phyloP scores from a whole-genome alignment of 176 grass and related monocot genomes.

The Eragrostis nindensis region DNA sequence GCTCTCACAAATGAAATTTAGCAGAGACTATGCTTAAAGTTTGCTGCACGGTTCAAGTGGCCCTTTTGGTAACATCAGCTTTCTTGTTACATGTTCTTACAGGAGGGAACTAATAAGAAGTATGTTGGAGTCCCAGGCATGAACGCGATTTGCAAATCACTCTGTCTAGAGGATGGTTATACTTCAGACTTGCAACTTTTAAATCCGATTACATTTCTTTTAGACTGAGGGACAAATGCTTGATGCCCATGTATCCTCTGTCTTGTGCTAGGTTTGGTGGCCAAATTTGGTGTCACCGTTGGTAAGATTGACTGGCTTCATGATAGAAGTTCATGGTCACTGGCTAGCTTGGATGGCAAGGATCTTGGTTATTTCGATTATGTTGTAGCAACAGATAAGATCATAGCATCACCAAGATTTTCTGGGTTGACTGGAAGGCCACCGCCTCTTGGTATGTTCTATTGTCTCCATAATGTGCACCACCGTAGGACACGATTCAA shows the following conservation, averaged over 20 bases:
- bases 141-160: conserved; percentile 93
- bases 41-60: neutral
- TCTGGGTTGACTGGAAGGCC: conserved; percentile 68
- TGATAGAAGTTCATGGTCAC: conserved; percentile 68
- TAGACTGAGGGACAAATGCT: neutral
- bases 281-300: conserved; percentile 85
- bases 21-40: neutral
- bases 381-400: conserved; percentile 84
- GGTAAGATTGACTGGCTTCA: conserved; percentile 84
- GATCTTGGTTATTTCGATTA: conserved; percentile 82
- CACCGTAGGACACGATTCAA: neutral
- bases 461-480: neutral
- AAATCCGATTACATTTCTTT: neutral
- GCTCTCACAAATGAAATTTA: neutral
- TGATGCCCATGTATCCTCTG: conserved; percentile 12
- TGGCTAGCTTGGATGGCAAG: conserved; percentile 78
- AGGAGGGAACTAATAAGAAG: conserved; percentile 68
- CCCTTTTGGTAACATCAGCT: conserved; percentile 13
- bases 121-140: conserved; percentile 88
- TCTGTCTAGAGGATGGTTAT: conserved; percentile 79
- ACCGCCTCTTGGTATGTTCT: conserved; percentile 76
- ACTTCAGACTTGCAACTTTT: neutral
- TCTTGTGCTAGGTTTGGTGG: conserved; percentile 62
- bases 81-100: conserved; percentile 5
- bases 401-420: conserved; percentile 66